Percentiles rank a stretch among this genome's conserved stretches.
Evolutionary conservation across 1,139 yeast species (phyloP).

Genomic region (Geotrichum candidum): DNA sequence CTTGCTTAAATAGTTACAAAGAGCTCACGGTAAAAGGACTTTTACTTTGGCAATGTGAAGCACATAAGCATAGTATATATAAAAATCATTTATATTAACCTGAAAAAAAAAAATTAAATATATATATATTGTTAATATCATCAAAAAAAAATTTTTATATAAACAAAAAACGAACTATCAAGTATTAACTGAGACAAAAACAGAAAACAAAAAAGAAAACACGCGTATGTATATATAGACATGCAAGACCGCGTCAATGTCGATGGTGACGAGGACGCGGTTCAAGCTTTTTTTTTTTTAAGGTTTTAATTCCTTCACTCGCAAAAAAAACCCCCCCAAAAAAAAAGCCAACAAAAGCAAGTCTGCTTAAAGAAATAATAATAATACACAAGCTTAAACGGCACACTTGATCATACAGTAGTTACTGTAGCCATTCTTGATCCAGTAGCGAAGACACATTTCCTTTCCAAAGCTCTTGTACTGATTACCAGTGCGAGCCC

Average conservation of each 20-base stretch:
- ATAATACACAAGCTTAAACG: background rate
- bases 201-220: background rate
- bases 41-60: background rate
- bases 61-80: no score
- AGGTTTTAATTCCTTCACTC: background rate
- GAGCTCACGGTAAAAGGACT: background rate
- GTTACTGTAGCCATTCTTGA: slow-evolving; percentile 13
- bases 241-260: background rate
- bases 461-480: slow-evolving; percentile 16
- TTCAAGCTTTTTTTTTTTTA: background rate
- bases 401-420: slow-evolving; percentile 12
- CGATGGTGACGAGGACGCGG: background rate
- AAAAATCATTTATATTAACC: no score
- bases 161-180: background rate
- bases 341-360: background rate
- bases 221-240: background rate
- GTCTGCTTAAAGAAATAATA: background rate
- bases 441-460: slow-evolving; percentile 18
- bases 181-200: background rate
- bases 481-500: slow-evolving; percentile 14
- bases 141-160: background rate
- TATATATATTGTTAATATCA: no score
- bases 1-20: background rate
- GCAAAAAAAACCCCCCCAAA: no score
- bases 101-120: no score